These are phyloP conservation scores for Beauveria brongniartii DNA, from an alignment of 2,329 filamentous ascomycete genomes.

Conservation along the genomic window DNA sequence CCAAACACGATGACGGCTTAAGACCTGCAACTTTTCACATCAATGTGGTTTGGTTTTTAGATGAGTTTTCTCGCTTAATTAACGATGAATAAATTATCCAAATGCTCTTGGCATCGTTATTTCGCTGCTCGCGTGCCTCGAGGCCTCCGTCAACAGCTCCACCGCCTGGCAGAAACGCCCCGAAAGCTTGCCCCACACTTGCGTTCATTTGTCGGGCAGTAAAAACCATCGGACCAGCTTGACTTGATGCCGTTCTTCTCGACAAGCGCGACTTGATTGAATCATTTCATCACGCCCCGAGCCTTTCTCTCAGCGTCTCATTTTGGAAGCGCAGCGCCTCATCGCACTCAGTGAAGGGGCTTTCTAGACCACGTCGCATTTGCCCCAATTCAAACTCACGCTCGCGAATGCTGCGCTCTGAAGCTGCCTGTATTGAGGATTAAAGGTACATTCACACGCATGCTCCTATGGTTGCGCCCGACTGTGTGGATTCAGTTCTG, in stretches of 20 bases:
- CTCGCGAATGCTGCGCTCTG: not conserved
- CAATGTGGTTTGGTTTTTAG: no score
- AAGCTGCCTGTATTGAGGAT: not conserved
- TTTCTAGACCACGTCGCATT: not conserved
- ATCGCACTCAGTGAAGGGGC: not conserved
- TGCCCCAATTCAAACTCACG: not conserved
- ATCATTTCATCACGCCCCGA: not conserved
- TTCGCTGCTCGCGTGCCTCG: not conserved
- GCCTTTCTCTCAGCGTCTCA: no score
- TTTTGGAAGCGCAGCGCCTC: not conserved
- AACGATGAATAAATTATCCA: not conserved
- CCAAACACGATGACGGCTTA: not conserved
- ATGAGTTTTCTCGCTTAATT: not conserved
- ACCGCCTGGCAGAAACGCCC: constrained; percentile 7
- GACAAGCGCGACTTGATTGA: not conserved
- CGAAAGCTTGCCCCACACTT: not conserved
- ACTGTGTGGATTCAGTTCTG: not conserved
- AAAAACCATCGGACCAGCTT: not conserved
- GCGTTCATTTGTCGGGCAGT: not conserved
- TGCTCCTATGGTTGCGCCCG: not conserved
- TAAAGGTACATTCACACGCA: not conserved
- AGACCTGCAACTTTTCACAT: not conserved
- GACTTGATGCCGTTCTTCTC: not conserved
- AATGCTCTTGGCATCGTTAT: not conserved
- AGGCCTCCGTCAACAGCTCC: not conserved